Evolutionary conservation across 345 rosid genomes (phyloP), one percentile per base, ranked within the genome.

Genomic region (Syzygium aromaticum): DNA sequence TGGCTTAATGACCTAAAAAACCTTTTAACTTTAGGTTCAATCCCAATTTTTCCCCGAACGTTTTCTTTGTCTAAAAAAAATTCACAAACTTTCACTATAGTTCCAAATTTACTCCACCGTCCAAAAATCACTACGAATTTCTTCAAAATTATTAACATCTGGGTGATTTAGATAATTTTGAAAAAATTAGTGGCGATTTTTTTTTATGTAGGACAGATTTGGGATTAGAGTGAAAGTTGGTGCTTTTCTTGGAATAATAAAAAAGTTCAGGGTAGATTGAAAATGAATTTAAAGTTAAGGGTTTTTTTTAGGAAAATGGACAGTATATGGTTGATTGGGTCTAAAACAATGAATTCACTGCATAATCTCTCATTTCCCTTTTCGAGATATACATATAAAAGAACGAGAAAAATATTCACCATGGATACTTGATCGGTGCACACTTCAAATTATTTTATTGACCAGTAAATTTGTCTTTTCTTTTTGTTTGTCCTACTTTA

Each of bases 121-220:
- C 49, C 21, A 73, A 73, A 33, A 33, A 30, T 67, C 5, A 17
- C 19, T 21, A 33, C 13, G 33, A 73, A 33, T 73, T 19, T 67
- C 23, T 67, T 33, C 13, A 33, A 67, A 67, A 33, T 9, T 2
- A 8, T 33, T 25, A 33, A 67, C 13, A 33, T 67, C 9, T 8
- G 0, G 0, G 46, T 0, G 23, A 38, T 1, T 67, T 33, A 33
- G 25, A 64, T 64, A 16, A 19, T 30, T 64, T 30, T 3, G 4
- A 25, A 64, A 63, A 64, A 64, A 64, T 30, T 1, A 30, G 43
- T 16, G 23, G 17, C 6, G 0, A 30, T 30, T 30, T 33, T 64
- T 64, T 11, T 64, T 11, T 11, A 64, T 0, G 0, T 0, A 10
- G 8, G 16, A 11, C 16, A 30, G 22, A 64, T 16, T 16, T 30